Conservation (phyloP, 1,139 yeast genomes). For the Sugiyamaella xylanicola region DNA sequence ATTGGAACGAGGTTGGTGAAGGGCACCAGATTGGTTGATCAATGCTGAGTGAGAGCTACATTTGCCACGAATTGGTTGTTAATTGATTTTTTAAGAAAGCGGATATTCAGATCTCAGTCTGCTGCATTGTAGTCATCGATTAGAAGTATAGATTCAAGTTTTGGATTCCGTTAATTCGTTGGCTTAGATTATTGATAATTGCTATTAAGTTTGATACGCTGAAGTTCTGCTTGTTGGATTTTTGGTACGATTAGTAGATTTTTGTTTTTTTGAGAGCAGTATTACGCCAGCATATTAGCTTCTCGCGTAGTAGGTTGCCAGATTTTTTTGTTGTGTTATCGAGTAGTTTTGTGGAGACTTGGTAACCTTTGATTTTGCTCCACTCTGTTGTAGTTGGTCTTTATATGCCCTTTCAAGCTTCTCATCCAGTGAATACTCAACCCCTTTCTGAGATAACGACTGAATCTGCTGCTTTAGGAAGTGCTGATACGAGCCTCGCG, state of each 20-base stretch:
- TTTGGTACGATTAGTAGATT: too few relatives aligned
- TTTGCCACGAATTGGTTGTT: neutral
- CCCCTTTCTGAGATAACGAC: conserved; percentile 5
- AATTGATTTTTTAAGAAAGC: too few relatives aligned
- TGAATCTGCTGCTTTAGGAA: neutral
- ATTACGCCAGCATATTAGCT: too few relatives aligned
- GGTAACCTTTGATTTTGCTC: neutral
- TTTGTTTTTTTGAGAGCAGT: too few relatives aligned
- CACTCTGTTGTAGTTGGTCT: neutral
- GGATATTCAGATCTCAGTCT: too few relatives aligned
- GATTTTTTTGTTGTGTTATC: too few relatives aligned
- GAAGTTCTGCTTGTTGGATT: too few relatives aligned
- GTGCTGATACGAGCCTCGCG: neutral
- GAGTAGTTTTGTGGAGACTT: neutral
- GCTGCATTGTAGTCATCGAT: too few relatives aligned
- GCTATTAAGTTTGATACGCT: too few relatives aligned
- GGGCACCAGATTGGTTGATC: neutral
- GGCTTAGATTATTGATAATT: neutral
- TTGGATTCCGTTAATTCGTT: neutral
- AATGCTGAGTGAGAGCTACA: neutral
- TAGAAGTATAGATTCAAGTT: too few relatives aligned
- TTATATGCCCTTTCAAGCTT: conserved; percentile 12
- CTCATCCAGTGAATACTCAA: conserved; percentile 1
- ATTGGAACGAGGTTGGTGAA: neutral
- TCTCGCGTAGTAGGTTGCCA: too few relatives aligned